Evolutionary conservation across 1,284 basidiomycete genomes (phyloP), one percentile per base, ranked within the genome.

Genomic region (Apiotrichum domesticum): DNA sequence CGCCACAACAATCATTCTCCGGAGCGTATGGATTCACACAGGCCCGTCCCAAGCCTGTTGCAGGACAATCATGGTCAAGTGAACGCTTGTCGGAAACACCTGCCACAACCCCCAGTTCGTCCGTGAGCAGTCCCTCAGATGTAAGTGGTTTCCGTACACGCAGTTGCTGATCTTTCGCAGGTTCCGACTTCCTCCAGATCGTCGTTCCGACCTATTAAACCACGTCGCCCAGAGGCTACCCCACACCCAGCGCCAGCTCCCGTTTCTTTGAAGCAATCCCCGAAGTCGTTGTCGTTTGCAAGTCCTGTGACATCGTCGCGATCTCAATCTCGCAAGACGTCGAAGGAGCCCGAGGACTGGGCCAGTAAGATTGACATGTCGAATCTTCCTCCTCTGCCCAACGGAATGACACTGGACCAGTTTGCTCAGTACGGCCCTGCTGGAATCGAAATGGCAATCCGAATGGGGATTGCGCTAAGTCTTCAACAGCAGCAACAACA

Each of bases 401-500:
- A 73, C 6, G 76, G 74, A 3, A 58, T 77, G 11, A 68, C 73
- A 3, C 44, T 77, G n/a, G 66, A 65, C 14, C 70, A 74, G 41
- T 59, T 77, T 21, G 64, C 72, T 0, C 70, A 76, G 53, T 71
- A 69, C 49, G 74, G 73, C 7, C 65, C 64, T 41, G 70, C 68
- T 3, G 72, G 73, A 1, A 55, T 78, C n/a, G 74, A 77, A 44
- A 72, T 77, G 72, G 77, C 77, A 7, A 76, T 78, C 39, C 61
- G 77, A n/a, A 70, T 78, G 64, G 77, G 77, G 1, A 77, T 78
- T 73, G 71, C 37, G 37, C 37, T 13, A 39, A 37, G 29, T 29
- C 29, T 15, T 8, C 57, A 55, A 13, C 46, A 45, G 37, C 50
- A 37, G 35, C 40, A 39, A 10, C 15, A 29, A 14, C 55, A 54